Evolutionary conservation across 1,284 basidiomycete genomes (phyloP).

Genomic region (Malassezia furfur): DNA sequence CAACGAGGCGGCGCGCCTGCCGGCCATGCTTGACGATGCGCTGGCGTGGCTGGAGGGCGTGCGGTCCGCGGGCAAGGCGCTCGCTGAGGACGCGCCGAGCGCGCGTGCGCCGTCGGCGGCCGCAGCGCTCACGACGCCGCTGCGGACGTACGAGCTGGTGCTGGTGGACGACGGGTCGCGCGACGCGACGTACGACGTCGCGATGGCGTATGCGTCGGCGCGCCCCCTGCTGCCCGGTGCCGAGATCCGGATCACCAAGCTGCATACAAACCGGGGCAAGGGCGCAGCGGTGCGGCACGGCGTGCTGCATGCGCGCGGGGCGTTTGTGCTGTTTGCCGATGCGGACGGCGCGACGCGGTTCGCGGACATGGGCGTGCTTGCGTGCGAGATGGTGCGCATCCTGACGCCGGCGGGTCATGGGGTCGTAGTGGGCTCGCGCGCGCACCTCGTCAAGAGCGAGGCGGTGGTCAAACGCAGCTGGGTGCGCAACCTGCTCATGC

Average conservation of each 20-base stretch:
- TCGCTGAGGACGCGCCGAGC: slow-evolving; percentile 6
- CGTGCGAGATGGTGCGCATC: slow-evolving; percentile 56
- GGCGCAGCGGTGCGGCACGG: slow-evolving; percentile 81
- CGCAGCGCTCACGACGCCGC: slow-evolving; percentile 16
- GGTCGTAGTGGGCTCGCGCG: slow-evolving; percentile 66
- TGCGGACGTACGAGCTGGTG: slow-evolving; percentile 58
- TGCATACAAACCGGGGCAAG: slow-evolving; percentile 75
- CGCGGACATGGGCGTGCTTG: slow-evolving; percentile 65
- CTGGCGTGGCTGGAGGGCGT: slow-evolving; percentile 52
- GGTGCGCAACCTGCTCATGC: slow-evolving; percentile 82
- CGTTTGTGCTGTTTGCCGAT: slow-evolving; percentile 77
- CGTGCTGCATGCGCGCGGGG: slow-evolving; percentile 61
- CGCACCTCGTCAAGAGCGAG: slow-evolving; percentile 79
- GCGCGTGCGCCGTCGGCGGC: background rate
- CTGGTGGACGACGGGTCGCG: slow-evolving; percentile 80
- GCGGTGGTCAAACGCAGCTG: slow-evolving; percentile 90
- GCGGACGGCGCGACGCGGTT: slow-evolving; percentile 86
- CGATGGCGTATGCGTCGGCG: slow-evolving; percentile 58
- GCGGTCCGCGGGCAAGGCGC: slow-evolving; percentile 1
- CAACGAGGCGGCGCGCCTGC: slow-evolving; percentile 73
- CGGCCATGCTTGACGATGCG: slow-evolving; percentile 67
- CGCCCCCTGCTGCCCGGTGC: slow-evolving; percentile 50
- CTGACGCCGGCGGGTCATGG: slow-evolving; percentile 54
- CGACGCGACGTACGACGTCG: slow-evolving; percentile 63
- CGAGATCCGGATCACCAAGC: slow-evolving; percentile 64